These are phyloP conservation scores for Hypoxylon fuscum DNA, from an alignment of 495 filamentous ascomycete genomes.

Conservation along the genomic window DNA sequence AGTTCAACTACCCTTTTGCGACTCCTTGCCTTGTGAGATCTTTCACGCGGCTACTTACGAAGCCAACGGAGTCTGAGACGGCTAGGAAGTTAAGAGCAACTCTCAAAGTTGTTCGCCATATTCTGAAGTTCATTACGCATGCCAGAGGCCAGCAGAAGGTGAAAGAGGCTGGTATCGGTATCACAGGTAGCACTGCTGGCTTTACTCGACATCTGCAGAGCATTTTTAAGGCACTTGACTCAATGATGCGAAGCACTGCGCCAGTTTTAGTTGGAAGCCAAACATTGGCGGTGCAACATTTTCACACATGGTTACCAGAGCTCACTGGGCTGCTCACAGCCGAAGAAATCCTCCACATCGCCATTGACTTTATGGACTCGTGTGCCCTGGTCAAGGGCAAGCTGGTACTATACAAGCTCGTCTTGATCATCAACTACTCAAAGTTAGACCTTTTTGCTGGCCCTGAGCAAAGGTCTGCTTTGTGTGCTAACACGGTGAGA, in stretches of 20 bases:
- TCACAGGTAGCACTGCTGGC: conserved; percentile 75
- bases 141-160: conserved; percentile 85
- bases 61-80: conserved; percentile 79
- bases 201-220: conserved; percentile 85
- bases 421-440: conserved; percentile 90
- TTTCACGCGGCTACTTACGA: conserved; percentile 81
- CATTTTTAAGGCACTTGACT: conserved; percentile 90
- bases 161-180: conserved; percentile 89
- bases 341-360: conserved; percentile 89
- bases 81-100: conserved; percentile 87
- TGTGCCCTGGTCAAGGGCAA: conserved; percentile 90
- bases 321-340: conserved; percentile 77
- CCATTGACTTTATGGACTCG: conserved; percentile 92
- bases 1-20: conserved; percentile 93
- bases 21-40: conserved; percentile 90
- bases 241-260: conserved; percentile 84
- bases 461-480: conserved; percentile 72
- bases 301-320: conserved; percentile 95
- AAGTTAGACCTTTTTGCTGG: conserved; percentile 80
- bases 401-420: conserved; percentile 91
- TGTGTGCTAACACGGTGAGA: conserved; percentile 82
- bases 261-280: conserved; percentile 91
- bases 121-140: conserved; percentile 95
- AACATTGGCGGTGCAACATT: conserved; percentile 94
- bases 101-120: conserved; percentile 91